Evolutionary conservation across 768 basidiomycete species (phyloP), one percentile per base, ranked within the genome.

Genomic region (Boletellus ananas): DNA sequence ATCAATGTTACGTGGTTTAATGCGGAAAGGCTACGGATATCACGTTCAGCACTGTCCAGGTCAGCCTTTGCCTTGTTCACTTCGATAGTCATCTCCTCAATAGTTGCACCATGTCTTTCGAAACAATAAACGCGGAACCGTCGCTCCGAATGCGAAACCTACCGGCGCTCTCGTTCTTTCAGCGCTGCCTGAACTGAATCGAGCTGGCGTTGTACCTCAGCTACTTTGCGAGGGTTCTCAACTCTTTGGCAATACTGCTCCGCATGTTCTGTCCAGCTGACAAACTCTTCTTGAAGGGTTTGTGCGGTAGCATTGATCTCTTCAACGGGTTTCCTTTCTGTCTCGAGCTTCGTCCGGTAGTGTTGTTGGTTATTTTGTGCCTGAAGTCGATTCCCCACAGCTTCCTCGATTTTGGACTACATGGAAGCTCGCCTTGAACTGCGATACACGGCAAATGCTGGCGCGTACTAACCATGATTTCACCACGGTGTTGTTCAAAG

Each of bases 11-110:
- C 90, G 67, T 80, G 83, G 69, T 87, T 90, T 56, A 93, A 68
- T 4, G 65, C 56, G 12, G 74, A 64, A 75, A 90, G 80, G 35
- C 81, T 79, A 49, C 75, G 82, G 39, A 91, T 72, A 47, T 87
- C 84, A 37, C 62, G 71, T 50, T 82, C 76, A 0, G 83, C 87
- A 16, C 70, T 79, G 3, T 86, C 77, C 12, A 85, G 70, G 21
- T 74, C 78, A 6, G 72, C 74, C 56, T 78, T 78, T 11, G 85
- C 80, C 50, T 76, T 80, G 62, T 84, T 83, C 18, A 93, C 74
- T 58, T 89, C 81, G 12, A 75, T 71, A 0, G 84, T 79, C 75
- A 95, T 80, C 43, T 91, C 83, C 45, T 90, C 90, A 6, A 91
- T 79, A 2, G 82, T 78, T 1, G 84, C 83, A 8, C 91, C 90